Conservation (phyloP, 225 moss, liverwort and hornwort species). For the Polytrichum commune region DNA sequence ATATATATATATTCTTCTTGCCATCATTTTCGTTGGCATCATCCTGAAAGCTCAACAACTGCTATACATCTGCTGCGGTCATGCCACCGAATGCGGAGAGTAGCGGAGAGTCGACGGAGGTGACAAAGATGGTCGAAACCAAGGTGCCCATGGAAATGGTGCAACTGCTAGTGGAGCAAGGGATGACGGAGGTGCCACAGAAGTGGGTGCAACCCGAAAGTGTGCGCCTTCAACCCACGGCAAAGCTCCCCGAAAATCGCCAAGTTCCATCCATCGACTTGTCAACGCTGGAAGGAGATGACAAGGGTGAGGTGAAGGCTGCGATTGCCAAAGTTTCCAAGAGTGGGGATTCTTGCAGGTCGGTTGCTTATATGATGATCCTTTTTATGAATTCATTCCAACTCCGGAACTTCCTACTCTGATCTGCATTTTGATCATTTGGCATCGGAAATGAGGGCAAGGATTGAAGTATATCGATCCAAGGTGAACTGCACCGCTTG, state of each 20-base stretch:
- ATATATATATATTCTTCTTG: no score
- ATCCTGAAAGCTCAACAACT: no score
- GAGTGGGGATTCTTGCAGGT: slow-evolving; percentile 53
- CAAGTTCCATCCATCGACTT: slow-evolving; percentile 32
- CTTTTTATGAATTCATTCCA: background rate
- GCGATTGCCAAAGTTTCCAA: slow-evolving; percentile 25
- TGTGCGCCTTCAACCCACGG: slow-evolving; percentile 3
- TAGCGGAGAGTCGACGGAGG: background rate
- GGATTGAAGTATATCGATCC: background rate
- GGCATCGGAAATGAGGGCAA: background rate
- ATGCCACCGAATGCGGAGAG: slow-evolving; percentile 7
- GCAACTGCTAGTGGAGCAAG: slow-evolving; percentile 29
- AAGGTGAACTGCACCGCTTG: background rate
- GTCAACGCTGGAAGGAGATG: slow-evolving; percentile 16
- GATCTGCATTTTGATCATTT: background rate
- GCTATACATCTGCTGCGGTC: background rate
- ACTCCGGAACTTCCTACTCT: background rate
- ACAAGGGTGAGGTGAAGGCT: slow-evolving; percentile 14
- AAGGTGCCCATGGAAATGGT: slow-evolving; percentile 29
- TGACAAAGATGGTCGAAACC: background rate
- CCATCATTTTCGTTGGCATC: no score
- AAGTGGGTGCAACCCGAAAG: slow-evolving; percentile 24
- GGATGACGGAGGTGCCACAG: slow-evolving; percentile 24
- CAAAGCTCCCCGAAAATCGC: background rate
- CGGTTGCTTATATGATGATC: background rate